These are phyloP conservation scores for Podospora pseudopauciseta DNA, from an alignment of 495 filamentous ascomycete genomes.

Conservation along the genomic window DNA sequence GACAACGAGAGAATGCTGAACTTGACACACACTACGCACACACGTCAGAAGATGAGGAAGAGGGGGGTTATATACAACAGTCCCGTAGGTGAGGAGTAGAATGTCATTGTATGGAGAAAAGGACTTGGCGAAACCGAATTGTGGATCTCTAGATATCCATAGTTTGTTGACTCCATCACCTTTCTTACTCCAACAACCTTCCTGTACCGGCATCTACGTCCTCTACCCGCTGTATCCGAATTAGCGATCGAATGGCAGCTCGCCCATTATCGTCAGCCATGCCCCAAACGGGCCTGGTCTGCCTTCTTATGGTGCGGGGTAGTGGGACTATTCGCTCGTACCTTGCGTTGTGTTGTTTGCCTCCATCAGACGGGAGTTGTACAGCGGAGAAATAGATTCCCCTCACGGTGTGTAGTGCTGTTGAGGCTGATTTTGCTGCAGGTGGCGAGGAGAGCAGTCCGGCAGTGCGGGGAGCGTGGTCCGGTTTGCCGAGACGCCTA, in stretches of 20 bases:
- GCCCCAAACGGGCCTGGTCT: not conserved
- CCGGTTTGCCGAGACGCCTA: conserved; percentile 6
- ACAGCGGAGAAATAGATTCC: conserved; percentile 18
- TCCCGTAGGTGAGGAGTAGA: no score
- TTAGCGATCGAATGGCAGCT: not conserved
- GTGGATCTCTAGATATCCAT: no score
- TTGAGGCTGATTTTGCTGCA: conserved; percentile 8
- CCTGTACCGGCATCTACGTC: not conserved
- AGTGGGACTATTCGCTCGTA: not conserved
- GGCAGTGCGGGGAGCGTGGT: conserved; percentile 4
- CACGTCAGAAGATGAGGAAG: no score
- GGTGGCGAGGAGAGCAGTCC: not conserved
- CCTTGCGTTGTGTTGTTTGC: not conserved
- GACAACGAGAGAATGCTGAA: no score
- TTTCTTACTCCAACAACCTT: no score
- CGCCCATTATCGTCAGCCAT: no score
- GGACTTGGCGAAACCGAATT: no score
- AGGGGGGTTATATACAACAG: no score
- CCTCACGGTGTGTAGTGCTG: not conserved
- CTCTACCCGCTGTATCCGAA: not conserved
- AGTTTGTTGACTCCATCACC: no score
- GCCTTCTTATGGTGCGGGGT: not conserved
- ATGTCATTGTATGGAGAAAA: no score
- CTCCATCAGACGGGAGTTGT: not conserved
- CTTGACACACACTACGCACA: no score